Percentiles rank a stretch among this genome's conserved stretches.
phyloP scores from a whole-genome alignment of 176 grass and related monocot species.

The Musa troglodytarum region DNA sequence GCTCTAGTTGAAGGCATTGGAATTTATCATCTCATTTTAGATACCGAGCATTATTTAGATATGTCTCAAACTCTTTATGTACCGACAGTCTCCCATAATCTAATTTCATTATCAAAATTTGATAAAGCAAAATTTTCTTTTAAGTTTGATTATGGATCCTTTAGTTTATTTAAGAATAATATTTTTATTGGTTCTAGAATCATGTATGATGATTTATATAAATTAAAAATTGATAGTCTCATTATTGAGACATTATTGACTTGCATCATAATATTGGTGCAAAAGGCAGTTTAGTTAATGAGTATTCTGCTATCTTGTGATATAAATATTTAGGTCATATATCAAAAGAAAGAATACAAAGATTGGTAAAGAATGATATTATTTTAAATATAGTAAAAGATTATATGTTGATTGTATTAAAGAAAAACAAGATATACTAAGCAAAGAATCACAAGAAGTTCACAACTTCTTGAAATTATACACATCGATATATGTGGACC shows the following conservation, averaged over 20 bases:
- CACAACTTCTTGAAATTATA: conserved; percentile 15
- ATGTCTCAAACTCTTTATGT: too few species aligned
- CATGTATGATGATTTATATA: too few species aligned
- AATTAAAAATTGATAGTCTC: too few species aligned
- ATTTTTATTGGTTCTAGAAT: too few species aligned
- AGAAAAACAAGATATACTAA: conserved; percentile 22
- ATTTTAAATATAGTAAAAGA: too few species aligned
- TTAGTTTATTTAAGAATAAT: too few species aligned
- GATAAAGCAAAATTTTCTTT: too few species aligned
- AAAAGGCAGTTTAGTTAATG: conserved; percentile 12
- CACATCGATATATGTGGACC: conserved; percentile 22
- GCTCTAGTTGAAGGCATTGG: not conserved
- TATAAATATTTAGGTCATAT: conserved; percentile 25
- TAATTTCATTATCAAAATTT: too few species aligned
- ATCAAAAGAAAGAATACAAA: conserved; percentile 28
- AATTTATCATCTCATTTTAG: not conserved
- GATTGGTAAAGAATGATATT: conserved; percentile 20
- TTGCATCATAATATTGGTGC: not conserved
- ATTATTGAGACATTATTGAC: too few species aligned
- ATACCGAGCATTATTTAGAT: not conserved
- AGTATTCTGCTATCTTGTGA: conserved; percentile 18
- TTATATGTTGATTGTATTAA: not conserved
- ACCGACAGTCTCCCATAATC: too few species aligned
- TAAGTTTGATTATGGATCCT: too few species aligned
- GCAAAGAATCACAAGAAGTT: not conserved